phyloP scores from a whole-genome alignment of 768 basidiomycete genomes.

The Chlorophyllum brunneum region DNA sequence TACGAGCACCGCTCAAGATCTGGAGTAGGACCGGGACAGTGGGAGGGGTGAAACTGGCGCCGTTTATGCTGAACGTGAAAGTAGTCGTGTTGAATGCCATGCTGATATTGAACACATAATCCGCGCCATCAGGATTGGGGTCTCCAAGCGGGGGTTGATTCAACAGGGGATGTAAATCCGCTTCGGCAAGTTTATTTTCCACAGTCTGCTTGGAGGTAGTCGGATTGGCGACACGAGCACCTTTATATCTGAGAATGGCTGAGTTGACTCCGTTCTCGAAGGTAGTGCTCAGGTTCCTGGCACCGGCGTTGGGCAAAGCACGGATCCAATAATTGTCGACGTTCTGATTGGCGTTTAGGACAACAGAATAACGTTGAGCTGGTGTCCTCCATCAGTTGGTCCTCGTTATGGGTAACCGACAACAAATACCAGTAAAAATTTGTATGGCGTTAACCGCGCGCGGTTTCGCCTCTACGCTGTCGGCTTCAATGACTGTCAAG shows the following conservation, averaged over 20 bases:
- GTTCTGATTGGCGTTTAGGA: constrained; percentile 31
- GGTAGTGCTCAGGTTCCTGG: constrained; percentile 2
- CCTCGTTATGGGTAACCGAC: background rate
- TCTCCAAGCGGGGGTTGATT: constrained; percentile 30
- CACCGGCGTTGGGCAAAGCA: constrained; percentile 22
- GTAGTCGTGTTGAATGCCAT: constrained; percentile 18
- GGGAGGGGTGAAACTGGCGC: constrained; percentile 30
- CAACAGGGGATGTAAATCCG: constrained; percentile 28
- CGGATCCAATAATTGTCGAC: constrained; percentile 36
- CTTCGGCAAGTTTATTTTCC: constrained; percentile 29
- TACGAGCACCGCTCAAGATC: constrained; percentile 49
- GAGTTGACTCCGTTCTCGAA: constrained; percentile 41
- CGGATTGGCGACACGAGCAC: constrained; percentile 30
- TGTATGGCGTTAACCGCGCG: constrained; percentile 26
- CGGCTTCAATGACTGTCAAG: constrained; percentile 34
- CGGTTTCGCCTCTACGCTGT: constrained; percentile 23
- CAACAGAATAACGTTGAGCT: constrained; percentile 40
- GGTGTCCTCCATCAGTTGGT: background rate
- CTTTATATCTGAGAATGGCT: constrained; percentile 37
- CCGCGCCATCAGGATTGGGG: constrained; percentile 34
- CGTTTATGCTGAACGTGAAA: constrained; percentile 25
- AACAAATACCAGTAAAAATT: constrained; percentile 11
- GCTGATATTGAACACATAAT: constrained; percentile 30
- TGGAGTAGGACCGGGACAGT: constrained; percentile 53
- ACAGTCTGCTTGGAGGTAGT: constrained; percentile 25